Base-by-base conservation (phyloP, 192 early-diverging fungal species). In the Backusella circina region DNA sequence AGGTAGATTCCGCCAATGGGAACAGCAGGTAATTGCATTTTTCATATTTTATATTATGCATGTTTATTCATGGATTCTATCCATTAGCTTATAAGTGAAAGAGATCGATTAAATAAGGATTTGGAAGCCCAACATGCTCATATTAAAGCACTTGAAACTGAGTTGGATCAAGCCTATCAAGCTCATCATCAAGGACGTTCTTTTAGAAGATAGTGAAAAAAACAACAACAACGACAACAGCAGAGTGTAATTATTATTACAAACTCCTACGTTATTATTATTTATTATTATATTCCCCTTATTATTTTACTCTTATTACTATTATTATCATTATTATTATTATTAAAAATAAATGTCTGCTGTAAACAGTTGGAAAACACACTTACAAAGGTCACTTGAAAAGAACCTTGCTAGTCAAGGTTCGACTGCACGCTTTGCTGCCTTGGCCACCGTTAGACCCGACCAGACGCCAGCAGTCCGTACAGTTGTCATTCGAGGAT, bases 51-150 rank as follows among this genome's bases (percentile, higher is more conserved):
- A 12, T 41, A 13, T 41, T 41, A 13, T 41, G 13, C 12, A 2
- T 10, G 39, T 66, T 31, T 30, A 30, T 13, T 1, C 1, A 16
- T n/a, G n/a, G n/a, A n/a, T n/a, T n/a, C 2, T 18, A 15, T 32
- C 18, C 13, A 28, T 65, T 80, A 93, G 91, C 84, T 96, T 18
- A 97, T 99, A 87, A 92, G 93, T 70, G 98, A 99, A 83, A 91
- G 98, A 73, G 97, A 99, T 82, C 94, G 96, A 73, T 88, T 99
- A 64, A 99, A 99, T 89, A 96, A 98, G 82, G 98, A 99, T 77
- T 90, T 99, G 75, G 98, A 99, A 84, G 86, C 92, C 73, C 93
- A 98, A 78, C 98, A 99, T 85, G 88, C 90, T 73, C 88, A 91
- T 44, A 96, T 99, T 76, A 98, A 99, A 90, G 85, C 89, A 80